These are phyloP conservation scores for Neopestalotiopsis sp. DNA, from an alignment of 2,329 filamentous ascomycete genomes.

Conservation along the genomic window DNA sequence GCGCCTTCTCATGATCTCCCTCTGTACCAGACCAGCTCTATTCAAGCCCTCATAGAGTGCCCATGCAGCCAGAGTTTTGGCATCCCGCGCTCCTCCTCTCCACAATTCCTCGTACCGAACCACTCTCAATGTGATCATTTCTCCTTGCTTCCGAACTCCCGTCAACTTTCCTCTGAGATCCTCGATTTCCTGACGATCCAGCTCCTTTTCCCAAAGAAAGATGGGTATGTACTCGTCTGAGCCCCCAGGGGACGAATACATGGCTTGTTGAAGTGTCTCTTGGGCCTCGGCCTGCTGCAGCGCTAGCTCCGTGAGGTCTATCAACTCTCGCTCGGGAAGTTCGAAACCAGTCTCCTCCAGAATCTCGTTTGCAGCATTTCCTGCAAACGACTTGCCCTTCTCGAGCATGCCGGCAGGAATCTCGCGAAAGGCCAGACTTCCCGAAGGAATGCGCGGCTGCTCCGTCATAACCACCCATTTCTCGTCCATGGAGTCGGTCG, in stretches of 20 bases:
- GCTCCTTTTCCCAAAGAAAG: slow-evolving; percentile 59
- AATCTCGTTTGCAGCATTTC: slow-evolving; percentile 62
- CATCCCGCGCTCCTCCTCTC: slow-evolving; percentile 60
- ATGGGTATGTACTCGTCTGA: slow-evolving; percentile 65
- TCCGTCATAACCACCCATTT: slow-evolving; percentile 60
- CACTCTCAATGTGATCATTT: slow-evolving; percentile 64
- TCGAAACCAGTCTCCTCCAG: slow-evolving; percentile 61
- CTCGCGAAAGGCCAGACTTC: slow-evolving; percentile 58
- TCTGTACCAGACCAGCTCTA: slow-evolving; percentile 6
- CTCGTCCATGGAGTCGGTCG: slow-evolving; percentile 51
- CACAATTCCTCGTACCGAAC: slow-evolving; percentile 56
- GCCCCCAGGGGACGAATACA: slow-evolving; percentile 61
- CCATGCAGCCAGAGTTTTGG: slow-evolving; percentile 60
- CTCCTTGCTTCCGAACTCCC: slow-evolving; percentile 58
- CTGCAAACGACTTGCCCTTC: slow-evolving; percentile 56
- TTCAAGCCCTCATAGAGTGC: slow-evolving; percentile 58
- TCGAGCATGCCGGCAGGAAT: slow-evolving; percentile 68
- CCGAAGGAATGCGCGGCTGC: slow-evolving; percentile 62
- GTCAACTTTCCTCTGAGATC: slow-evolving; percentile 58
- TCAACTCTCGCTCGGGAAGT: slow-evolving; percentile 53
- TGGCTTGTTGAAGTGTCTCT: slow-evolving; percentile 49
- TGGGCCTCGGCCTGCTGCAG: slow-evolving; percentile 36
- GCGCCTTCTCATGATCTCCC: not conserved
- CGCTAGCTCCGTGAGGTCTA: slow-evolving; percentile 60
- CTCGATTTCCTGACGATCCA: slow-evolving; percentile 52